Base-by-base conservation (phyloP, 805 yeast species). In the Candida xyloterini region DNA sequence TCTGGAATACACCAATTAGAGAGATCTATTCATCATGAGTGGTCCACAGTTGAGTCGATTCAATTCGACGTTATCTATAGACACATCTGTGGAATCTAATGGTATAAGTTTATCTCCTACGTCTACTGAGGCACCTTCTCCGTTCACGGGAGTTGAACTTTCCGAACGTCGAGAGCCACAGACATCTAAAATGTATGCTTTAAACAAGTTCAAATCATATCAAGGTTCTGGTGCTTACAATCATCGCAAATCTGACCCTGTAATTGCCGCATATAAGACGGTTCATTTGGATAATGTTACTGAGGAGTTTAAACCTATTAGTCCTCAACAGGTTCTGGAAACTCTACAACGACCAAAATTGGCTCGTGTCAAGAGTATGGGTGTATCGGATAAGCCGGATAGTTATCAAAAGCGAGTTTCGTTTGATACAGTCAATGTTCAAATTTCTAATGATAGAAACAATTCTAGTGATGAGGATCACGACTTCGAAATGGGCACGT, bases 361-460 rank as follows among this genome's bases (percentile, higher is more conserved):
- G 29, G 15, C 29, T 13, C 36, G 27, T n/a, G 24, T 10, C 21
- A 18, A 24, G 32, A 40, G 30, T 8, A 15, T 22, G 6, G 32
- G 10, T 10, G 16, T 15, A 9, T n/a, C 24, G 4, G 27, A 29
- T 18, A 11, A 29, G 13, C 21, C 25, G 21, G 37, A 39, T 7
- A 43, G 38, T 24, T 55, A 44, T 30, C 32, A 46, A 21, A 43
- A 47, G 22, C 56, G 76, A 33, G 79, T 77, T 2, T 70, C 78
- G 2, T 77, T 76, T 50, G 81, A 77, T 55, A 74, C 81, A 13
- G 71, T 77, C 14, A 67, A 75, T 60, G 67, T 57, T 2, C 56
- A 56, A 14, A 47, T 64, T 7, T 59, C 60, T 33, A 46, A 62
- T 38, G 30, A 59, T 51, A 36, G 33, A 10, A n/a, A 27, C 2